A percentile compares a stretch with the other conserved stretches of the same genome.
Evolutionary conservation across 768 basidiomycete species (phyloP).

Genomic region (Mrakia frigida): DNA sequence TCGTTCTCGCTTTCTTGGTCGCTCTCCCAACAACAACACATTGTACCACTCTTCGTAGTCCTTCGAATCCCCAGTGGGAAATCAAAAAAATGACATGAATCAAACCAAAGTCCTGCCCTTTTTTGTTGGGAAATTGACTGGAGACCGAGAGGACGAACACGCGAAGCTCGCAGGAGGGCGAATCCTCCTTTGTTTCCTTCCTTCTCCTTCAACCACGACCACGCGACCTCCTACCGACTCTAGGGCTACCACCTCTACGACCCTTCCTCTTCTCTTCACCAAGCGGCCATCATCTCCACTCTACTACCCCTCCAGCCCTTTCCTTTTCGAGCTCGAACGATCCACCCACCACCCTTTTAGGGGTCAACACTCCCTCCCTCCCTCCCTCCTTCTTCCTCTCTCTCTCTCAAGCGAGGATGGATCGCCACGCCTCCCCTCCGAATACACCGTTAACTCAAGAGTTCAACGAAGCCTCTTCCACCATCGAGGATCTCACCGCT

Average conservation of each 20-base stretch:
- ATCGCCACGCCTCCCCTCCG: neutral
- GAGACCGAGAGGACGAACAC: too few species aligned
- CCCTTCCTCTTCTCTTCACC: neutral
- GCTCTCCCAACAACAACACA: too few species aligned
- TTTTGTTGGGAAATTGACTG: too few species aligned
- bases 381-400: neutral
- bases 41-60: too few species aligned
- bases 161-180: too few species aligned
- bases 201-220: too few species aligned
- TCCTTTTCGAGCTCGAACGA: neutral
- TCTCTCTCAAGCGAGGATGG: neutral
- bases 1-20: too few species aligned
- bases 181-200: too few species aligned
- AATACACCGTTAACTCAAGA: neutral
- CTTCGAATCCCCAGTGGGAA: too few species aligned
- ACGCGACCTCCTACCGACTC: too few species aligned
- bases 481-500: conserved; percentile 26
- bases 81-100: too few species aligned
- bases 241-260: neutral
- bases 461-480: conserved; percentile 1
- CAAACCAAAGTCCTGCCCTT: too few species aligned
- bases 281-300: neutral
- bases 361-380: conserved; percentile 6
- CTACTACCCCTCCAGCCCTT: neutral
- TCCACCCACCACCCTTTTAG: neutral